Evolutionary conservation across 805 yeast genomes (phyloP).

Genomic region (Torulaspora quercuum): DNA sequence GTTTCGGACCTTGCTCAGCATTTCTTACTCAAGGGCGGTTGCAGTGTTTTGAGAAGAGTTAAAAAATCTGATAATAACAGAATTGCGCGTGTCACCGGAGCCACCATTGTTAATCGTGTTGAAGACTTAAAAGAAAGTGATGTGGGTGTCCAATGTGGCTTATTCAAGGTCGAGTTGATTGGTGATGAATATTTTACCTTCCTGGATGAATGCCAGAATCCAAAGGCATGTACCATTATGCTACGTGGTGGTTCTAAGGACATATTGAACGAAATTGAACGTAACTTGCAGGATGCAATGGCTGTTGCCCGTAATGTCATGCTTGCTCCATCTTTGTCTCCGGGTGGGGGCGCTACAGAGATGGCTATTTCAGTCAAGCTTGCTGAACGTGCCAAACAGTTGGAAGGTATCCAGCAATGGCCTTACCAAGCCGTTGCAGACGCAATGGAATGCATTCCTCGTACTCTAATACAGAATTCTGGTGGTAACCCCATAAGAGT

Average conservation of each 20-base stretch:
- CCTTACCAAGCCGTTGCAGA: slow-evolving; percentile 99
- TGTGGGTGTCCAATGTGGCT: slow-evolving; percentile 83
- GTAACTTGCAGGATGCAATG: slow-evolving; percentile 98
- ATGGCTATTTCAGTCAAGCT: slow-evolving; percentile 93
- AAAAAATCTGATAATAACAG: slow-evolving; percentile 94
- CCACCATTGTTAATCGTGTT: slow-evolving; percentile 91
- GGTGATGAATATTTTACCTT: slow-evolving; percentile 97
- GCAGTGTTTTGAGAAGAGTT: slow-evolving; percentile 88
- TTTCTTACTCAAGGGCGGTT: slow-evolving; percentile 87
- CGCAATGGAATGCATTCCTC: slow-evolving; percentile 97
- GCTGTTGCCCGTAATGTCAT: slow-evolving; percentile 93
- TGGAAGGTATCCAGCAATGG: slow-evolving; percentile 97
- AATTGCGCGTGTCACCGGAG: slow-evolving; percentile 96
- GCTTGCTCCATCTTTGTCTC: slow-evolving; percentile 90
- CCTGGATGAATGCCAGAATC: slow-evolving; percentile 73
- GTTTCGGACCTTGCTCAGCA: slow-evolving; percentile 98
- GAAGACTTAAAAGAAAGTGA: slow-evolving; percentile 92
- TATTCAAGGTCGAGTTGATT: slow-evolving; percentile 87
- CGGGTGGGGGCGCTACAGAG: slow-evolving; percentile 99
- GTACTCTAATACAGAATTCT: slow-evolving; percentile 94
- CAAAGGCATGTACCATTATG: slow-evolving; percentile 89
- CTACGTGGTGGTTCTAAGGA: slow-evolving; percentile 97
- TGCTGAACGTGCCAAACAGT: slow-evolving; percentile 83
- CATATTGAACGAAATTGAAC: slow-evolving; percentile 90
- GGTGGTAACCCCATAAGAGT: slow-evolving; percentile 95